Conservation (phyloP, 352 stramenopile genomes). For the Peronospora destructor region DNA sequence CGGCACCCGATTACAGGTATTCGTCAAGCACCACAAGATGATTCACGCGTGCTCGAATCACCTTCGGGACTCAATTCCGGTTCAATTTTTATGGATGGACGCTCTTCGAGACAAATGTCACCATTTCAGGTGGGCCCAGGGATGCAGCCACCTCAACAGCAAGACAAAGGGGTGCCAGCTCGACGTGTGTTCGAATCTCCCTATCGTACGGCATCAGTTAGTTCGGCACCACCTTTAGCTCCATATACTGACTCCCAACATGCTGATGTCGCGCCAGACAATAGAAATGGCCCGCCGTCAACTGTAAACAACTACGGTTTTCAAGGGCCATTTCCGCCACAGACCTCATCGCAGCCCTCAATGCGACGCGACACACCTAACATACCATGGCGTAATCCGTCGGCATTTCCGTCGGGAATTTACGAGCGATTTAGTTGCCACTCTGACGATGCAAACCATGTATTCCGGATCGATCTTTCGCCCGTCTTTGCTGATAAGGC, state of each 20-base stretch:
- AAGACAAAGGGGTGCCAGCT: conserved; percentile 9
- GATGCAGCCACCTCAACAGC: conserved; percentile 19
- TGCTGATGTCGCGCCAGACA: conserved; percentile 11
- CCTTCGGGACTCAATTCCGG: conserved; percentile 10
- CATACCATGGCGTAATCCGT: conserved; percentile 48
- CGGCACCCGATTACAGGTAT: conserved; percentile 19
- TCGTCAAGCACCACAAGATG: conserved; percentile 16
- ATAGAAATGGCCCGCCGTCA: conserved; percentile 11
- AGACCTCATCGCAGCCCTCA: conserved; percentile 16
- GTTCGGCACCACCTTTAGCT: conserved; percentile 5
- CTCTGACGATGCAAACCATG: conserved; percentile 46
- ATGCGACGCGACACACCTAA: conserved; percentile 31
- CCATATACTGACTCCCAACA: conserved; percentile 13
- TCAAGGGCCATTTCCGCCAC: conserved; percentile 15
- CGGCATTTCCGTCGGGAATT: conserved; percentile 45
- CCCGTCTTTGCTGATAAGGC: conserved; percentile 44
- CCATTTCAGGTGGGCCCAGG: conserved; percentile 4
- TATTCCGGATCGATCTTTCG: conserved; percentile 62
- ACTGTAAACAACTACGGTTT: conserved; percentile 13
- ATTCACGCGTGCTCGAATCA: conserved; percentile 12
- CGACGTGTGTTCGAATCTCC: conserved; percentile 19
- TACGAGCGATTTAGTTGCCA: conserved; percentile 49
- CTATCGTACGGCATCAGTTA: conserved; percentile 11
- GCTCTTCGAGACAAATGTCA: conserved; percentile 9
- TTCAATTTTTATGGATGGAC: conserved; percentile 18